phyloP scores from a whole-genome alignment of 305 asterid genomes.

The Fraxinus nigra region DNA sequence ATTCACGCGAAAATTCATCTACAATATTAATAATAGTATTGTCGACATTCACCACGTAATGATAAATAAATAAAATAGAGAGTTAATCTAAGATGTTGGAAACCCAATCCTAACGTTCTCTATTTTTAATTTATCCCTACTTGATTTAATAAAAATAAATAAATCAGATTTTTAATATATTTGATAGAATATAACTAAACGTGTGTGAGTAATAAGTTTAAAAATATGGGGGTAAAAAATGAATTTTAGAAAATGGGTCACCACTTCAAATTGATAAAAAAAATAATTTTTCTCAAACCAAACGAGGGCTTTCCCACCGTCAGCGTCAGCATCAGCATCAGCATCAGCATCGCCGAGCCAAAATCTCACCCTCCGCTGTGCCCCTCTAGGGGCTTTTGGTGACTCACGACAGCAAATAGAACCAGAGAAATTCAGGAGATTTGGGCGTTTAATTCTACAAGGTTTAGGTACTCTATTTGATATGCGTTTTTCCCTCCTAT shows the following conservation, averaged over 20 bases:
- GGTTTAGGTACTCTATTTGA: background rate
- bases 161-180: no score
- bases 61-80: no score
- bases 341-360: background rate
- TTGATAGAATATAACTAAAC: no score
- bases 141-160: no score
- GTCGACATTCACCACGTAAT: no score
- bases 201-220: no score
- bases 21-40: background rate
- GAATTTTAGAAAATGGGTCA: no score
- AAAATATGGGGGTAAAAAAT: no score
- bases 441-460: background rate
- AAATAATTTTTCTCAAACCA: background rate
- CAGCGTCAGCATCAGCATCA: background rate
- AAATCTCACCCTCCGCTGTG: background rate
- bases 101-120: no score
- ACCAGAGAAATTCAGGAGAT: background rate
- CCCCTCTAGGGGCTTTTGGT: background rate
- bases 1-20: background rate
- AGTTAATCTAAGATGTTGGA: no score
- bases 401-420: background rate
- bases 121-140: no score
- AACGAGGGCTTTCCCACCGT: background rate
- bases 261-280: no score
- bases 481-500: background rate